Evolutionary conservation across 108 stramenopile genomes (phyloP).

Genomic region (Skeletonema marinoi): DNA sequence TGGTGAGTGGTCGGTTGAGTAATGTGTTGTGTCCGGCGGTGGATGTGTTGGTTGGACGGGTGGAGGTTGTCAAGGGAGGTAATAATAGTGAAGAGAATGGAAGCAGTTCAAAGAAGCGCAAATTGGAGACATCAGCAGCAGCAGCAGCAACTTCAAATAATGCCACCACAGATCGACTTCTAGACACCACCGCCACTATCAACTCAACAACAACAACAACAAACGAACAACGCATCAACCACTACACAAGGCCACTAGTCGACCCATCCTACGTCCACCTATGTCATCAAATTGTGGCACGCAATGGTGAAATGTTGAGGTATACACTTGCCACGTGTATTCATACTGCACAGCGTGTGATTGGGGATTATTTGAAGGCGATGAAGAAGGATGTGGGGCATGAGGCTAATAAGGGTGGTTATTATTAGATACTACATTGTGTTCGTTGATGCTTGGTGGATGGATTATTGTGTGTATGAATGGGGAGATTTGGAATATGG

Average conservation of each 20-base stretch:
- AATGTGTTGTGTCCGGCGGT: constrained; percentile 82
- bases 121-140: constrained; percentile 4
- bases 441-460: too few relatives aligned
- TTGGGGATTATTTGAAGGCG: constrained; percentile 76
- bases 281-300: constrained; percentile 59
- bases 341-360: constrained; percentile 55
- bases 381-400: constrained; percentile 59
- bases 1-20: constrained; percentile 68
- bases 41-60: constrained; percentile 64
- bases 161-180: background rate
- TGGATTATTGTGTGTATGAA: too few relatives aligned
- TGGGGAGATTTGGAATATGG: too few relatives aligned
- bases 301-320: constrained; percentile 73
- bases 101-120: constrained; percentile 23
- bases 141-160: background rate
- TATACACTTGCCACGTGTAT: constrained; percentile 70
- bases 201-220: constrained; percentile 2
- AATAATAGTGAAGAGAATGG: background rate
- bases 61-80: constrained; percentile 46
- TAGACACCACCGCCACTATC: background rate
- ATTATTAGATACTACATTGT: constrained; percentile 18
- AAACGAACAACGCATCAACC: constrained; percentile 65
- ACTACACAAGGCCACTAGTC: constrained; percentile 59
- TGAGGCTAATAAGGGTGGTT: constrained; percentile 15
- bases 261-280: constrained; percentile 70